Evolutionary conservation across 495 filamentous ascomycete genomes (phyloP).

Genomic region (Neurospora cerealis): DNA sequence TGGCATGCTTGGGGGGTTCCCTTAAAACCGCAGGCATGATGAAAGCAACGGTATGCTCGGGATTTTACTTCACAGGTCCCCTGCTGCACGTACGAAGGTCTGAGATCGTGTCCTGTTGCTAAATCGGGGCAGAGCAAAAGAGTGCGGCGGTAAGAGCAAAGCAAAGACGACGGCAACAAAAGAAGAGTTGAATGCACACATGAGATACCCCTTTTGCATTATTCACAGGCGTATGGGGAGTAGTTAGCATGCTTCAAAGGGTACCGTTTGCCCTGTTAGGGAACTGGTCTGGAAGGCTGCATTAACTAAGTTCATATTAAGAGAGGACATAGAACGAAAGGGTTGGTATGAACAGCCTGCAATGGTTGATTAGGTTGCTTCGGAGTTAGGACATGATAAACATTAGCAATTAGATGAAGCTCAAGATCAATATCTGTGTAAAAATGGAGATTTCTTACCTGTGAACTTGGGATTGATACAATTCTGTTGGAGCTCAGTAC

Average conservation of each 20-base stretch:
- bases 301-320: neutral
- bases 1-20: neutral
- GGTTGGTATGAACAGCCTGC: neutral
- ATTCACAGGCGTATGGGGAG: neutral
- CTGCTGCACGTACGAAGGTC: neutral
- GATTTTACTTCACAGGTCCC: neutral
- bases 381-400: neutral
- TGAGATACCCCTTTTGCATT: neutral
- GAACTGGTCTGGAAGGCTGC: neutral
- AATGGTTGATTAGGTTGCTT: neutral
- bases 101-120: neutral
- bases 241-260: neutral
- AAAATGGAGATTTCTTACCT: neutral
- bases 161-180: neutral
- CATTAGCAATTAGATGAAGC: neutral
- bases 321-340: neutral
- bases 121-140: neutral
- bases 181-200: neutral
- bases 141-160: neutral
- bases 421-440: neutral
- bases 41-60: neutral
- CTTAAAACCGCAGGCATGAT: neutral
- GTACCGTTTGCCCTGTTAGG: neutral
- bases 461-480: neutral
- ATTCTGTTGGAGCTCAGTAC: neutral